Evolutionary conservation across 2,329 filamentous ascomycete species (phyloP), one percentile per base, ranked within the genome.

Genomic region (Colletotrichum incanum): DNA sequence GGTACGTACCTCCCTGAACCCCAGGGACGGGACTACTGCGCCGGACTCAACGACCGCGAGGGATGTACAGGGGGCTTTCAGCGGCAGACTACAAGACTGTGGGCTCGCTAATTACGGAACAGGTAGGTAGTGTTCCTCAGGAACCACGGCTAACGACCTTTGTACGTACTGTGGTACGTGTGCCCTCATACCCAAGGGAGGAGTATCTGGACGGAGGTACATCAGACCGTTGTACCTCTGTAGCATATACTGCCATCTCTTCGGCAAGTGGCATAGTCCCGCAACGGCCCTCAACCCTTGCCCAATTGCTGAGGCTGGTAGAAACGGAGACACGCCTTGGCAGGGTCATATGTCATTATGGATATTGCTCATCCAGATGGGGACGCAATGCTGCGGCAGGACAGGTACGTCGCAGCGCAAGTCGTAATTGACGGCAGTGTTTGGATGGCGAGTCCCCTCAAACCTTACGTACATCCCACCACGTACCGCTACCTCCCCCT

Each of bases 271-370:
- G 20, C 45, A 37, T 52, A 63, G 65, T 52, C 64, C 65, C 69
- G 58, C 59, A 65, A 62, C 52, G 54, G 45, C 49, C 31, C 45
- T 55, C 50, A 45, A 69, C 60, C 70, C 66, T 70, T 64, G 70
- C 49, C 49, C 28, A 43, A 34, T 39, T 31, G 59, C 31, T 56
- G 54, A 72, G 54, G 47, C 61, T 72, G 59, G 60, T 41, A 55
- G 66, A 59, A n/a, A 70, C 39, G 60, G 65, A 65, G 70, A 63
- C 41, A 47, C 65, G 54, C 54, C 70, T 72, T 72, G 70, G 60
- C 70, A 72, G 60, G 45, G 70, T 49, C 59, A 70, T 72, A 72
- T 70, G 70, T 72, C 65, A 70, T 65, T 49, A 70, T 69, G 70
- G 70, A 65, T 54, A 61, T 69, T 60, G 70, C 65, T 62, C 63